Base-by-base conservation (phyloP, 2,329 filamentous ascomycete species). In the Ophiostoma sp. region DNA sequence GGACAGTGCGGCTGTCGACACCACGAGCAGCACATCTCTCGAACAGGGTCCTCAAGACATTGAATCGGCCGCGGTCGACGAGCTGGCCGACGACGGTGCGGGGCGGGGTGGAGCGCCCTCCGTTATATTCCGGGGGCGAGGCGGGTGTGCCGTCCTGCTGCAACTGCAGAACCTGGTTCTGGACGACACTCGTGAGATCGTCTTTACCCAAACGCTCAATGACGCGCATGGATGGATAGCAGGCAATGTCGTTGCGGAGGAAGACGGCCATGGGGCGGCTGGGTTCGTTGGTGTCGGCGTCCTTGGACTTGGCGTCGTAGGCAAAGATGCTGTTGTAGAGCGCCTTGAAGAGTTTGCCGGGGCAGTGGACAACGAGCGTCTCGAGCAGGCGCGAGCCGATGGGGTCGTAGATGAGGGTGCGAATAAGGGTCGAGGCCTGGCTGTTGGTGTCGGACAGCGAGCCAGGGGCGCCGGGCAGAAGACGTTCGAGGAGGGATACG, bases 371-470 rank as follows among this genome's bases (percentile, higher is more conserved):
- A 76, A 98, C 89, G 75, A 99, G 91, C 0, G 91, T 93, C 83
- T 99, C 96, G 28, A 98, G 86, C 1, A 99, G 86, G 61, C 95
- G 91, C 3, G 95, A 98, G 19, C 96, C 96, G 70, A 98, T 91
- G 1, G 92, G 87, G 79, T 98, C 94, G 81, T 98, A 98, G 33
- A 98, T 86, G 79, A 98, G 88, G 72, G 92, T 91, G 78, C 93
- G 94, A 80, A 98, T 88, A 79, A 98, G 97, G 19, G 87, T 85
- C 12, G 89, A 87, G 3, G 93, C 92, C 68, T 91, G 92, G 45
- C 93, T 92, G 1, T 89, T 89, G 19, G 89, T 89, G 75, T 95
- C 92, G 39, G 87, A 87, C 25, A 97, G 88, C 0, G 92, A 90
- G 69, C 92, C 81, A 1, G 88, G 88, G 0, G 87, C 93, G 69